Evolutionary conservation across 1,284 basidiomycete genomes (phyloP).

Genomic region (Xanthoconium separans): DNA sequence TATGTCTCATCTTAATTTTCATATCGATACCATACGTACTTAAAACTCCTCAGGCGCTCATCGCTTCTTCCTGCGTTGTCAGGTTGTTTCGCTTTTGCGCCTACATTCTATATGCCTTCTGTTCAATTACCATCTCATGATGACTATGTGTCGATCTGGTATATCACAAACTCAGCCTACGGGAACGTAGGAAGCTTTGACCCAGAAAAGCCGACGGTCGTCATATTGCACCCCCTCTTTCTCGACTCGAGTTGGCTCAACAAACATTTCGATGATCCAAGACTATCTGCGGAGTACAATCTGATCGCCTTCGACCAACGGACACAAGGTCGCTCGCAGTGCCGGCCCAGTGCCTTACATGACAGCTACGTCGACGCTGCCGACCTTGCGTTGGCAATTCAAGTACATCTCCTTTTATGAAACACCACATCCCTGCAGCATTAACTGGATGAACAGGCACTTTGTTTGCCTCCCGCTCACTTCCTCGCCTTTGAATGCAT

Average conservation of each 20-base stretch:
- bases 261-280: slow-evolving; percentile 64
- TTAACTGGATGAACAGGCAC: slow-evolving; percentile 39
- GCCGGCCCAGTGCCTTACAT: slow-evolving; percentile 52
- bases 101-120: slow-evolving; percentile 55
- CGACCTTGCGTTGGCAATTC: slow-evolving; percentile 64
- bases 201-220: slow-evolving; percentile 58
- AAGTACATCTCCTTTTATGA: slow-evolving; percentile 41
- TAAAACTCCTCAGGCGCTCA: slow-evolving; percentile 13
- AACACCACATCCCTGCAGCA: background rate
- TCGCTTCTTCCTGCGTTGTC: slow-evolving; percentile 1
- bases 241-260: slow-evolving; percentile 69
- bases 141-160: slow-evolving; percentile 71
- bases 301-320: slow-evolving; percentile 73
- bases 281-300: slow-evolving; percentile 58
- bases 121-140: slow-evolving; percentile 61
- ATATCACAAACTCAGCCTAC: slow-evolving; percentile 55
- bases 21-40: slow-evolving; percentile 15
- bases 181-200: slow-evolving; percentile 65
- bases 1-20: slow-evolving; percentile 8
- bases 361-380: slow-evolving; percentile 77
- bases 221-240: slow-evolving; percentile 65
- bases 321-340: slow-evolving; percentile 59
- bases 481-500: slow-evolving; percentile 62
- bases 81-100: slow-evolving; percentile 2
- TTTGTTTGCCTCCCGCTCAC: slow-evolving; percentile 65